Evolutionary conservation across 805 yeast species (phyloP).

Genomic region (Candida chilensis): DNA sequence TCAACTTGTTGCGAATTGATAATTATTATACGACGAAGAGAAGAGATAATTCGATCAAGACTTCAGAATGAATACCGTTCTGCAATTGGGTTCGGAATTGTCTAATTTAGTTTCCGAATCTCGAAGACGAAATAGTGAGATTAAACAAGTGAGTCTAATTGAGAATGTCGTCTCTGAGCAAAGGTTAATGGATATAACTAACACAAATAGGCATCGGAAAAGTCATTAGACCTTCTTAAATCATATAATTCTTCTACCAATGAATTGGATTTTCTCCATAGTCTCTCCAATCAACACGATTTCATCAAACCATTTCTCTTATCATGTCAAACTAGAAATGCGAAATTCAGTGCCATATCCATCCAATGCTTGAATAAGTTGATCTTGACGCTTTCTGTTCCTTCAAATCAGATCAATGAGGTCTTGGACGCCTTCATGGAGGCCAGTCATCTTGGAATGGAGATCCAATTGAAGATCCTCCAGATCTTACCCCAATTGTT

Average conservation of each 20-base stretch:
- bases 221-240: slow-evolving; percentile 37
- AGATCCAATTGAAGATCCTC: slow-evolving; percentile 76
- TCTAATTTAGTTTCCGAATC: slow-evolving; percentile 56
- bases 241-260: slow-evolving; percentile 13
- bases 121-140: slow-evolving; percentile 61
- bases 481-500: slow-evolving; percentile 75
- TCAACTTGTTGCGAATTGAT: no score
- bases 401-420: slow-evolving; percentile 38
- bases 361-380: slow-evolving; percentile 63
- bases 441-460: slow-evolving; percentile 68
- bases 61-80: slow-evolving; percentile 33
- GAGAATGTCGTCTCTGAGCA: slow-evolving; percentile 10
- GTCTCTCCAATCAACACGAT: slow-evolving; percentile 35
- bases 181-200: slow-evolving; percentile 7
- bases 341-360: slow-evolving; percentile 63
- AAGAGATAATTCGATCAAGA: no score
- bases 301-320: slow-evolving; percentile 62
- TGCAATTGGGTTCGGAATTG: slow-evolving; percentile 49
- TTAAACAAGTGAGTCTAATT: slow-evolving; percentile 39
- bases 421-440: slow-evolving; percentile 63
- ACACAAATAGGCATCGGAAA: slow-evolving; percentile 28
- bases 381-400: slow-evolving; percentile 44
- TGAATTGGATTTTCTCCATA: slow-evolving; percentile 9
- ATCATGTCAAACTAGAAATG: slow-evolving; percentile 68
- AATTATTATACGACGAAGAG: no score